phyloP scores from a whole-genome alignment of 129 eudicot genomes.

The Artemisia argyi region DNA sequence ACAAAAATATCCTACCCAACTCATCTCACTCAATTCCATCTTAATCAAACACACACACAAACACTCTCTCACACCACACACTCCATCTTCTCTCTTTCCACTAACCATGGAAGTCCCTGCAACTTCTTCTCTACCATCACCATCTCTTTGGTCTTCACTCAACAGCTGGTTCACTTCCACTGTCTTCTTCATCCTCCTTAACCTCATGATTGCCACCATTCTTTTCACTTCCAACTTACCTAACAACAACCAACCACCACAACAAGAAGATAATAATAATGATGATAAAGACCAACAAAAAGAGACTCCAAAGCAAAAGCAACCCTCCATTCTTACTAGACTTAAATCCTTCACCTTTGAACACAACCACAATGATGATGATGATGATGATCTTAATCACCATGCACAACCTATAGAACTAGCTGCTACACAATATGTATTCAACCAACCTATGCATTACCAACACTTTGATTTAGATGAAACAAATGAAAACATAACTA shows the following conservation, averaged over 20 bases:
- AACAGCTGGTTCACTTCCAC: conserved; percentile 87
- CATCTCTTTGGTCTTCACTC: conserved; percentile 76
- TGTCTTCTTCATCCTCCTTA: conserved; percentile 86
- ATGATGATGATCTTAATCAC: too few relatives aligned
- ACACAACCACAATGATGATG: neutral
- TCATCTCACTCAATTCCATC: neutral
- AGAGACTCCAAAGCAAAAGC: neutral
- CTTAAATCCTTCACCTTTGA: conserved; percentile 64
- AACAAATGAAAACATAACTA: neutral
- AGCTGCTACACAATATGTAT: conserved; percentile 40
- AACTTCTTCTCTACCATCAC: conserved; percentile 34
- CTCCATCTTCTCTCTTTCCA: neutral
- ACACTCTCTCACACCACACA: neutral
- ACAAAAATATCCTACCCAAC: conserved; percentile 7
- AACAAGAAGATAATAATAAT: conserved; percentile 15
- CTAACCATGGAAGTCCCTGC: conserved; percentile 66
- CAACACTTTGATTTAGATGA: conserved; percentile 37
- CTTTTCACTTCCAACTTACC: conserved; percentile 55
- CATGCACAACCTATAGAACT: conserved; percentile 26
- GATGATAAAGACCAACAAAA: neutral
- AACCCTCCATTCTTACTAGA: conserved; percentile 69
- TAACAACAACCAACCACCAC: conserved; percentile 20
- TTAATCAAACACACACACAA: neutral
- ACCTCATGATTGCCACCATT: conserved; percentile 86
- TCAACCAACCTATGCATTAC: conserved; percentile 33